These are phyloP conservation scores for Orychophragmus violaceus DNA, from an alignment of 345 rosid species.

Conservation along the genomic window DNA sequence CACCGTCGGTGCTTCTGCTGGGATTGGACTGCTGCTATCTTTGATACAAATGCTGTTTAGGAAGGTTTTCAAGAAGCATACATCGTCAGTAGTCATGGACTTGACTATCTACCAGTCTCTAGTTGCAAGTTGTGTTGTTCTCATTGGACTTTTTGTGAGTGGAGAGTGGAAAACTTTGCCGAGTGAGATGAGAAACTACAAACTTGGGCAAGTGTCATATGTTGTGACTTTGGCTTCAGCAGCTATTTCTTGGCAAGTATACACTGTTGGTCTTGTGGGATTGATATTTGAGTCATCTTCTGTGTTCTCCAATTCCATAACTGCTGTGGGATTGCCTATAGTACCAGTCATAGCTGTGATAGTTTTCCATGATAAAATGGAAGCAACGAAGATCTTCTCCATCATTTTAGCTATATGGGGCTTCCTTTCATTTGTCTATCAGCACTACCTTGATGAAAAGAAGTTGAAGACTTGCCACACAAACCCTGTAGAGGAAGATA, in stretches of 20 bases:
- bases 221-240: slow-evolving; percentile 39
- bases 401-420: slow-evolving; percentile 58
- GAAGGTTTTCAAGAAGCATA: slow-evolving; percentile 30
- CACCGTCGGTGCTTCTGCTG: slow-evolving; percentile 40
- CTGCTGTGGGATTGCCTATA: slow-evolving; percentile 40
- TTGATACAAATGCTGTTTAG: slow-evolving; percentile 35
- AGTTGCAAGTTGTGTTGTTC: slow-evolving; percentile 27
- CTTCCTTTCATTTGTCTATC: slow-evolving; percentile 49
- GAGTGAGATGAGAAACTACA: slow-evolving; percentile 41
- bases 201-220: slow-evolving; percentile 41
- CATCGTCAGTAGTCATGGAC: slow-evolving; percentile 36
- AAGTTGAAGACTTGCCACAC: not conserved
- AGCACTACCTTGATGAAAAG: slow-evolving; percentile 47
- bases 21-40: slow-evolving; percentile 34
- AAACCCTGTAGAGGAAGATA: slow-evolving; percentile 12
- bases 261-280: slow-evolving; percentile 36
- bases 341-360: slow-evolving; percentile 31
- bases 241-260: slow-evolving; percentile 42
- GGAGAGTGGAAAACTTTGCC: slow-evolving; percentile 46
- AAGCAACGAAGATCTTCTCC: slow-evolving; percentile 49
- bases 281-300: slow-evolving; percentile 13
- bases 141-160: slow-evolving; percentile 46
- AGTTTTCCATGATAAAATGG: slow-evolving; percentile 50
- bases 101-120: slow-evolving; percentile 35
- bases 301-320: slow-evolving; percentile 24